Percentiles rank a stretch among this genome's conserved stretches.
Evolutionary conservation across 1,284 basidiomycete genomes (phyloP).

Genomic region (Cryptococcus sp.): DNA sequence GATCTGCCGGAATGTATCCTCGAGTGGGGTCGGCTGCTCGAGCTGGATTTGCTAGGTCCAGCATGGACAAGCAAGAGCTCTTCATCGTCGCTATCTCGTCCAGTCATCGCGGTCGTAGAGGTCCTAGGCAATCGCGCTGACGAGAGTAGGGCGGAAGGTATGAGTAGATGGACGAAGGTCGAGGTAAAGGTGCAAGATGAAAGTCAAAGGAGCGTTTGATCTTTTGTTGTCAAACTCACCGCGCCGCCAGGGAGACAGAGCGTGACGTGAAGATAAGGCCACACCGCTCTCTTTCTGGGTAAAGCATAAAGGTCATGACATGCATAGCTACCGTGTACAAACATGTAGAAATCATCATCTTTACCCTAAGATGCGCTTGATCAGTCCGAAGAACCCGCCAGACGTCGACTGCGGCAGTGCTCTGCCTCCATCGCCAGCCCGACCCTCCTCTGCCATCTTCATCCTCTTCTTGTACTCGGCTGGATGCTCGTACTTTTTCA

Average conservation of each 20-base stretch:
- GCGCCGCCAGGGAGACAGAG: no score
- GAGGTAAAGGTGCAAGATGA: no score
- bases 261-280: no score
- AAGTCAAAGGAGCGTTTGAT: no score
- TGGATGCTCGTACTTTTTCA: conserved; percentile 58
- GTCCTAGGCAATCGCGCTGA: no score
- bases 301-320: no score
- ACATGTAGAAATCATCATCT: neutral
- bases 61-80: neutral
- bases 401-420: neutral
- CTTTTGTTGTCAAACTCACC: no score
- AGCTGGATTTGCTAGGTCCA: neutral
- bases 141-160: no score
- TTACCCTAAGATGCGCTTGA: conserved; percentile 2
- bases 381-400: neutral
- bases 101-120: neutral
- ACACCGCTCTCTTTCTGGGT: no score
- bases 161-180: no score
- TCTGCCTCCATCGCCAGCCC: neutral
- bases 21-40: neutral
- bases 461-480: conserved; percentile 70
- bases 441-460: conserved; percentile 26
- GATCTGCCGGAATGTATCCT: neutral
- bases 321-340: no score
- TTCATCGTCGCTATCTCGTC: neutral